Base-by-base conservation (phyloP, 805 yeast species). In the Clavispora carvajalis region DNA sequence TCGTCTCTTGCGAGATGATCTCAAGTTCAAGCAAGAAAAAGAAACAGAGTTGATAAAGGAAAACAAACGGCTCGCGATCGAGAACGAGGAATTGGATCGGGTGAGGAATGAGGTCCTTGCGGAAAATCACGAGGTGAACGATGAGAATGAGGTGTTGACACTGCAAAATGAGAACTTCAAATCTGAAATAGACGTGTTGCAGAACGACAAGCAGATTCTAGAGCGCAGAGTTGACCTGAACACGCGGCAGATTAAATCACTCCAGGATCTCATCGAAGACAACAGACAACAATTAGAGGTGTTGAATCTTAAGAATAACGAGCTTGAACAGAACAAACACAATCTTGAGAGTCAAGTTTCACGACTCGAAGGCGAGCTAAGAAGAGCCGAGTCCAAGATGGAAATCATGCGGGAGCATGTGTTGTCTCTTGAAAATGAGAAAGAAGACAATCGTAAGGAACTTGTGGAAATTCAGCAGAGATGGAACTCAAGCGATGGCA, bases 31-130 rank as follows among this genome's bases (percentile, higher is more conserved):
- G 47, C 65, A 80, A 62, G 79, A 80, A 49, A 71, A 69, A 28
- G 95, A 87, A 57, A 79, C 87, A 1, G 77, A 74, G 22, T 58
- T 83, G 40, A 76, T 80, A 44, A 83, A 80, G 48, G 80, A 76
- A 34, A 65, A 81, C 47, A 82, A 85, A 38, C 76, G 76, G 28
- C 60, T 82, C 21, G 76, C 73, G 33, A 73, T 80, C 47, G 82
- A 80, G 44, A 60, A 79, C 34, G 87, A 82, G 44, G 76, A 77
- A 10, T 46, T 62, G 33, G 36, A 44, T 15, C 46, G 59, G 13
- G 55, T 52, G 13, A 62, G 60, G 43, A 44, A 49, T 3, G 51
- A 49, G 22, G 54, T 67, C 10, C 64, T 62, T 18, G 52, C 53
- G 15, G 69, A 67, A 9, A 60, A 59, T 31, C 61, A 53, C 11